phyloP scores from a whole-genome alignment of 2,329 filamentous ascomycete genomes.

The Calonectria fujianensis region DNA sequence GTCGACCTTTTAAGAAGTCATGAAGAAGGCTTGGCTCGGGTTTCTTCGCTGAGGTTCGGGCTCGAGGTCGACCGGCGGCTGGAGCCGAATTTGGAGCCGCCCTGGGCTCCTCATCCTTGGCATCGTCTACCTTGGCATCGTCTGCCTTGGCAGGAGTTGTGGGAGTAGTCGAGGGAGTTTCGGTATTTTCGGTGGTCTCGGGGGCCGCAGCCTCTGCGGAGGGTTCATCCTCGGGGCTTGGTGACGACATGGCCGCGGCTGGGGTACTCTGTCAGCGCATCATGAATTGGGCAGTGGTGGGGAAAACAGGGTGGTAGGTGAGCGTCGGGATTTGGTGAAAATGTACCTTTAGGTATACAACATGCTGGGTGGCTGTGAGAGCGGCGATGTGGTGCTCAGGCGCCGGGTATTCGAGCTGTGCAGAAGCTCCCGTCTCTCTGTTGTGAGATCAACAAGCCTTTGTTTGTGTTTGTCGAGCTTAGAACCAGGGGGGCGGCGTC shows the following conservation, averaged over 20 bases:
- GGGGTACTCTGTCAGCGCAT: conserved; percentile 43
- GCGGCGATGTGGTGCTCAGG: conserved; percentile 33
- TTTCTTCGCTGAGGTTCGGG: conserved; percentile 63
- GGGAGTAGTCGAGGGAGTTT: conserved; percentile 24
- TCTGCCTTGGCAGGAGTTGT: conserved; percentile 48
- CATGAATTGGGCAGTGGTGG: conserved; percentile 31
- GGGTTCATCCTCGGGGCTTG: conserved; percentile 53
- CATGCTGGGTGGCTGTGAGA: conserved; percentile 53
- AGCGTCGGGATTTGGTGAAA: conserved; percentile 10
- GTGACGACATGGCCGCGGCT: conserved; percentile 55
- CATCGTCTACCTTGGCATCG: conserved; percentile 38
- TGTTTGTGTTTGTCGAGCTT: conserved; percentile 34
- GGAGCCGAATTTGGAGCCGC: conserved; percentile 67
- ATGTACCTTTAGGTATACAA: conserved; percentile 53
- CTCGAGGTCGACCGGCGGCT: conserved; percentile 57
- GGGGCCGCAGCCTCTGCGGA: conserved; percentile 48
- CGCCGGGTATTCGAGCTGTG: conserved; percentile 29
- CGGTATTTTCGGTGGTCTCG: conserved; percentile 26
- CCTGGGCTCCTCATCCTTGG: conserved; percentile 43
- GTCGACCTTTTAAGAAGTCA: conserved; percentile 76
- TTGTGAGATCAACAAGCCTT: conserved; percentile 34
- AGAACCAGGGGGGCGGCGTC: conserved; percentile 20
- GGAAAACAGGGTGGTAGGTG: conserved; percentile 10
- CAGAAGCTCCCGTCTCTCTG: conserved; percentile 21
- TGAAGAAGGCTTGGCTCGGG: conserved; percentile 68